Evolutionary conservation across 805 yeast genomes (phyloP), one percentile per base, ranked within the genome.

Genomic region (Yamadazyma takamatsuzukensis): DNA sequence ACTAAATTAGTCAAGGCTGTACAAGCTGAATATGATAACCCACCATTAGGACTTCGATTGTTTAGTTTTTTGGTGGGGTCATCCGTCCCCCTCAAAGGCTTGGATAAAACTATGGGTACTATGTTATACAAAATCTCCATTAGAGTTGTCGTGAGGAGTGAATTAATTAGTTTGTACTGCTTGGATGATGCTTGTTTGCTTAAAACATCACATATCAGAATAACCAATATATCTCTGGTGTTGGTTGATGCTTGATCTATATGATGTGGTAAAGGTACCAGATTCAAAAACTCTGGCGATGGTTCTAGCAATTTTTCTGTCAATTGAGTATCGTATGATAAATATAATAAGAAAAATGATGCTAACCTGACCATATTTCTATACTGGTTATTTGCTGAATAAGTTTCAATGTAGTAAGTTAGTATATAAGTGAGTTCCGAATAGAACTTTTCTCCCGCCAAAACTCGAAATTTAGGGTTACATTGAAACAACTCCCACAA

Each of bases 401-500:
- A 77, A 16, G 69, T 72, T 34, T 64, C 61, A 30, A 85, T 63
- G 52, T 83, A 75, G 53, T 72, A 83, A 6, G 79, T 47, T 13
- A 83, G 54, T 2, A 72, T 55, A 0, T 83, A 59, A 26, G 74
- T 53, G 25, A 83, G 53, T 43, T 80, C 81, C 18, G 70, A 63
- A 2, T 78, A 72, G 40, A 68, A 66, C 27, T 68, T 63, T 10
- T 68, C 64, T 1, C 45, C 53, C 2, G 56, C 42, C 16, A 50
- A 17, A 2, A 69, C 55, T 37, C 69, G 68, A 47, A 82, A 79
- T 30, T 56, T 56, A 37, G 65, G 66, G 56, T 90, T 90, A 45
- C 87, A 79, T 49, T 85, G 90, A 21, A 76, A 58, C 26, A 87
- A 58, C 47, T 84, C 95, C 84, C 95, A 85, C 11, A 83, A 44